A percentile compares a stretch with the other conserved stretches of the same genome.
phyloP scores from a whole-genome alignment of 108 stramenopile species.

The Cyclotella atomus region DNA sequence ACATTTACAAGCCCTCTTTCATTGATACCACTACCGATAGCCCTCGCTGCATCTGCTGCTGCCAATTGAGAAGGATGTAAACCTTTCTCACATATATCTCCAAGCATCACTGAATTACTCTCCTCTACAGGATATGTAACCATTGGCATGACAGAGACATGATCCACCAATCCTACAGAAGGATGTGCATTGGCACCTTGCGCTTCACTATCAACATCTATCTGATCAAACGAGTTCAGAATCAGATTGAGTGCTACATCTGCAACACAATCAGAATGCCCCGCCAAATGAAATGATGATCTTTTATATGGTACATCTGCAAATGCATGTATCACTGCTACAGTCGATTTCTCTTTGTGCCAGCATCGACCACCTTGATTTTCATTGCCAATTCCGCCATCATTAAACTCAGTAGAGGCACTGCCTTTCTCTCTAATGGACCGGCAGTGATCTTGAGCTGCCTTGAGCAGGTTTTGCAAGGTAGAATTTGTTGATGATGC shows the following conservation, averaged over 20 bases:
- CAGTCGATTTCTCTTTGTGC: slow-evolving; percentile 15
- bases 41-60: slow-evolving; percentile 56
- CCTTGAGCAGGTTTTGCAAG: slow-evolving; percentile 48
- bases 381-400: not conserved
- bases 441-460: slow-evolving; percentile 65
- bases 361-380: slow-evolving; percentile 6
- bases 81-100: not conserved
- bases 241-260: slow-evolving; percentile 55
- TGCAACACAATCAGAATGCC: slow-evolving; percentile 52
- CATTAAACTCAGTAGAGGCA: not conserved
- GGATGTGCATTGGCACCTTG: slow-evolving; percentile 60
- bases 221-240: slow-evolving; percentile 25
- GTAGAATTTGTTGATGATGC: slow-evolving; percentile 46
- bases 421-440: slow-evolving; percentile 10
- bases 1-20: slow-evolving; percentile 38
- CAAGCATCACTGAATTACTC: not conserved
- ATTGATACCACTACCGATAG: slow-evolving; percentile 53
- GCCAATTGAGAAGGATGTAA: slow-evolving; percentile 7
- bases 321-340: slow-evolving; percentile 80
- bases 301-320: slow-evolving; percentile 79
- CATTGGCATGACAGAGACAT: slow-evolving; percentile 81
- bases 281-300: slow-evolving; percentile 88
- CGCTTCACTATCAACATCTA: slow-evolving; percentile 18
- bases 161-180: slow-evolving; percentile 82
- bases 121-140: not conserved